Evolutionary conservation across 2,329 filamentous ascomycete genomes (phyloP), one percentile per base, ranked within the genome.

Genomic region (Fusarium sp.): DNA sequence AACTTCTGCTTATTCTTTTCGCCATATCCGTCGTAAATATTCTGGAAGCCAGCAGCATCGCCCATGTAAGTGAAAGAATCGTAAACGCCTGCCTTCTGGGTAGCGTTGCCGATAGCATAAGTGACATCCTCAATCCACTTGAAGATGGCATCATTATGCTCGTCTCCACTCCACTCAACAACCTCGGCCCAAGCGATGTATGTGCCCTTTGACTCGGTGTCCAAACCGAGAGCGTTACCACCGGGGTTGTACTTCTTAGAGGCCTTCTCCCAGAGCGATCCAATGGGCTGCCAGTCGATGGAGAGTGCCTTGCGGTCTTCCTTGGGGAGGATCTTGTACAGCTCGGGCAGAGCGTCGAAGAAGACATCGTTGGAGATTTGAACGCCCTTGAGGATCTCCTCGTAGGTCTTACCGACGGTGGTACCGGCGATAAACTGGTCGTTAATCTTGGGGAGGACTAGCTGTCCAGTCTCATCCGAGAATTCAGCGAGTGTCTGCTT

Each of bases 171-270:
- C 67, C 69, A 71, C 14, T 71, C 69, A 20, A 71, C 45, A 5
- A 68, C 69, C 46, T 71, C 69, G 5, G 67, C 67, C 67, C 67
- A 71, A 4, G 59, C 59, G 7, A 71, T 46, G 7, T 71, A 71
- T 1, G 64, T 68, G 6, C 69, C 69, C 32, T 71, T 68, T 0
- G 45, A 40, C 22, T n/a, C 53, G 0, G 47, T 77, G 3, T 71
- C 56, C 4, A 71, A 14, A 1, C 67, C 69, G 2, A 71, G 27
- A 1, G 64, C 32, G n/a, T 70, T 71, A 0, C 67, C 64, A 2
- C 59, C 46, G 0, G 59, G 64, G 25, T 71, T 71, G 16, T 51
- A 42, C 8, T 65, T 68, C 3, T 56, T 61, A 5, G 67, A 71
- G 1, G 37, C 56, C 4, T 46, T 47, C 7, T 34, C 32, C 67